Evolutionary conservation across 1,284 basidiomycete genomes (phyloP), one percentile per base, ranked within the genome.

Genomic region (Tranzscheliella williamsii): DNA sequence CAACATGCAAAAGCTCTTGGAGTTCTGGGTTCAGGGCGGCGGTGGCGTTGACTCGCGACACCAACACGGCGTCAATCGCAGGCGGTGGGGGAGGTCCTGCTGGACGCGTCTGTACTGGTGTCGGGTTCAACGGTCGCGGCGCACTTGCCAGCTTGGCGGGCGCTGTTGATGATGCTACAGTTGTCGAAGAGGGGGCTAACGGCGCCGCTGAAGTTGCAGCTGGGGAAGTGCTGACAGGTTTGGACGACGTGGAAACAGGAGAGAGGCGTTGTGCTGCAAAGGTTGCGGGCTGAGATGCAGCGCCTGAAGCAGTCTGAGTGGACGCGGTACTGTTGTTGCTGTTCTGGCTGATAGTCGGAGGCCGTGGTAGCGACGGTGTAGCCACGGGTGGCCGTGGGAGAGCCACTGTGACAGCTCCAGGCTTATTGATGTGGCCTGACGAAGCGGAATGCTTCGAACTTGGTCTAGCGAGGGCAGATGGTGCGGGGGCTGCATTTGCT

Each of bases 1-100:
- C 70, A 17, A 64, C 63, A 38, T 67, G 61, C 16, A 72, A 42
- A 13, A 72, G 55, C 47, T 55, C 50, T 26, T 70, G 70, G 21
- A 72, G 47, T 34, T 55, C 53, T 11, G 70, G 67, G 21, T 72
- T 66, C 26, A 56, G 48, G 16, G 66, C 56, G 34, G 70, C 70
- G 5, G 58, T 62, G 12, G 49, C 53, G 30, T 70, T 70, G 40
- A 70, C 67, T 18, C 67, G 52, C 11, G 58, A 64, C 11, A 70
- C 65, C 16, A 70, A 31, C 6, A 64, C 53, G 22, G 67, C 64
- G 22, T 66, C 66, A 38, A 69, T 64, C 23, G 63, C 63, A 9
- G 63, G 63, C 31, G 53, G 63, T 26, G 63, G 47, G 4, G 53
- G 57, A 0, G 55, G 38, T 26, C 47, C 60, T 20, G 58, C 35